Conservation (phyloP, 2,329 filamentous ascomycete species). For the Colletotrichum agaves region DNA sequence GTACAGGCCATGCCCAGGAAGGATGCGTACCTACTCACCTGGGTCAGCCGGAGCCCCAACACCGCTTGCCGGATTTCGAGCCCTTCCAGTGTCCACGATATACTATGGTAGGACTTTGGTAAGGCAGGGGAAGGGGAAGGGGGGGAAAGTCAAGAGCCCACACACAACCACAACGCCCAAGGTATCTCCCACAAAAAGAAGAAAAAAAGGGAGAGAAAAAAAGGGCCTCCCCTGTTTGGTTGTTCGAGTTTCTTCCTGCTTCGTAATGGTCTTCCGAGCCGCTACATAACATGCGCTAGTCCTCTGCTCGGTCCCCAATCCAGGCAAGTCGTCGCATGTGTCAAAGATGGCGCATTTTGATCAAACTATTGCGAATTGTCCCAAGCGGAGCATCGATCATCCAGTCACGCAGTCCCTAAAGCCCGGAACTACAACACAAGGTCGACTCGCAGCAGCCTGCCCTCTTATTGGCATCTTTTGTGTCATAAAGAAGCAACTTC, state of each 20-base stretch:
- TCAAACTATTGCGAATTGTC: conserved; percentile 34
- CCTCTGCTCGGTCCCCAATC: conserved; percentile 12
- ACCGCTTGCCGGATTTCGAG: neutral
- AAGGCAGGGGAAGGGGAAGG: neutral
- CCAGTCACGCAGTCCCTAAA: conserved; percentile 13
- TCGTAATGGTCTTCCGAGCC: conserved; percentile 18
- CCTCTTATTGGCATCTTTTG: neutral
- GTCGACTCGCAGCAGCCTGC: neutral
- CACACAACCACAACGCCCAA: neutral
- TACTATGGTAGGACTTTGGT: neutral
- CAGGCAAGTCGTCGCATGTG: conserved; percentile 23
- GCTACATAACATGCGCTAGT: conserved; percentile 16
- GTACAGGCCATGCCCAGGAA: conserved; percentile 14
- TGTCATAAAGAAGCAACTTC: conserved; percentile 22
- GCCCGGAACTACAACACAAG: neutral
- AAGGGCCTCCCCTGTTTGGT: conserved; percentile 17
- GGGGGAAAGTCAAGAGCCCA: neutral
- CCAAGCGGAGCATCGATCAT: conserved; percentile 1
- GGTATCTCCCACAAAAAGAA: no score
- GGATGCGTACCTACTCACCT: neutral
- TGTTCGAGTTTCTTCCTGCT: conserved; percentile 23
- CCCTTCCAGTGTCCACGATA: neutral
- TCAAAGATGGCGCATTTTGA: conserved; percentile 31
- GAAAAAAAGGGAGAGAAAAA: neutral
- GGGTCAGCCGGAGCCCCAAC: neutral